Evolutionary conservation across 2,329 filamentous ascomycete genomes (phyloP).

Genomic region (Apiospora marii): DNA sequence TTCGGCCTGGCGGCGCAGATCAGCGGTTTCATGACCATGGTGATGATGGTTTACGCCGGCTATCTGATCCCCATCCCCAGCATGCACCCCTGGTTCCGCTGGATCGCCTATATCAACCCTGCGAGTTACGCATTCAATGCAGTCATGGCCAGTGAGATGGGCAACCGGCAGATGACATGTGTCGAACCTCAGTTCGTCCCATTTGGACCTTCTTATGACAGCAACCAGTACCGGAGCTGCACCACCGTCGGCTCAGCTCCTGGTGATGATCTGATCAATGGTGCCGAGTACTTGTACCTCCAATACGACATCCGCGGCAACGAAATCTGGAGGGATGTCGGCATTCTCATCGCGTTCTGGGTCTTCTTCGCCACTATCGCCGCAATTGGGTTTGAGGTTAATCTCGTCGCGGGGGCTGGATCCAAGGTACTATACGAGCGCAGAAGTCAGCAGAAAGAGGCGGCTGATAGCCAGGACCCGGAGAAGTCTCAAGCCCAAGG

Average conservation of each 20-base stretch:
- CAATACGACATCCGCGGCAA: constrained; percentile 62
- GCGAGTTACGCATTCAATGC: constrained; percentile 72
- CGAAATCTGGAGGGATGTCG: constrained; percentile 80
- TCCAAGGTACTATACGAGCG: constrained; percentile 77
- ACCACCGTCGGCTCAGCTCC: constrained; percentile 59
- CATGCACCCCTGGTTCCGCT: constrained; percentile 74
- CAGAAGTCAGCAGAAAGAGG: constrained; percentile 51
- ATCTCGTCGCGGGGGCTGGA: constrained; percentile 66
- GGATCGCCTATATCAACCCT: constrained; percentile 73
- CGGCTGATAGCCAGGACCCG: constrained; percentile 54
- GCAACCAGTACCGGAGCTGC: constrained; percentile 60
- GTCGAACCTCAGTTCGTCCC: constrained; percentile 55
- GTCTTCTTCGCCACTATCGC: constrained; percentile 78
- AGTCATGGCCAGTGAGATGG: constrained; percentile 62
- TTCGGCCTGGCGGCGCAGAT: constrained; percentile 40
- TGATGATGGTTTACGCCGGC: constrained; percentile 50
- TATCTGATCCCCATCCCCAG: constrained; percentile 68
- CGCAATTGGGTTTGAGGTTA: constrained; percentile 74
- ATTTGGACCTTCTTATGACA: constrained; percentile 47
- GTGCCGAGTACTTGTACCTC: constrained; percentile 60
- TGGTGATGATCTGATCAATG: constrained; percentile 58
- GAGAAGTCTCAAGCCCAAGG: constrained; percentile 14
- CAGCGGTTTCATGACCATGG: constrained; percentile 37
- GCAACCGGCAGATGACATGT: constrained; percentile 59
- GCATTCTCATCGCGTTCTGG: constrained; percentile 78